These are phyloP conservation scores for Ophiostoma sp. DNA, from an alignment of 2,329 filamentous ascomycete genomes.

Conservation along the genomic window DNA sequence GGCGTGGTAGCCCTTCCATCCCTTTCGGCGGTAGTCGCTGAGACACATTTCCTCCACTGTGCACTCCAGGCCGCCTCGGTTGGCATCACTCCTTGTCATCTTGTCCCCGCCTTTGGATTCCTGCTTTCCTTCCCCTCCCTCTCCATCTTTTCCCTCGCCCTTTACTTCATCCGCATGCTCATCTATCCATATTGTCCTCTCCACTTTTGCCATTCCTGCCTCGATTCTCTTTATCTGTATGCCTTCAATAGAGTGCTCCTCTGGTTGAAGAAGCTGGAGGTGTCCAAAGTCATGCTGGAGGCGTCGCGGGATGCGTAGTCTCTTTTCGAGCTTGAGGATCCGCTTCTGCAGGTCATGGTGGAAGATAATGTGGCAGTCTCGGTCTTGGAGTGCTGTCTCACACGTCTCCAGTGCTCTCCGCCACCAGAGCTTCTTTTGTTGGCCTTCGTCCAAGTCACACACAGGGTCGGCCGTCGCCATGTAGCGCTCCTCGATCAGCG, in stretches of 20 bases:
- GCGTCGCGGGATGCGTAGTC: slow-evolving; percentile 73
- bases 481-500: slow-evolving; percentile 90
- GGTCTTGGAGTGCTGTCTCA: slow-evolving; percentile 79
- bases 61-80: slow-evolving; percentile 50
- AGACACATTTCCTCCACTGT: slow-evolving; percentile 93
- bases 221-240: slow-evolving; percentile 63
- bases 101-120: not conserved
- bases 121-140: not conserved
- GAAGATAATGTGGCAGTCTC: slow-evolving; percentile 82
- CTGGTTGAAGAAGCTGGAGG: slow-evolving; percentile 68
- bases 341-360: slow-evolving; percentile 94
- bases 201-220: slow-evolving; percentile 32
- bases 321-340: slow-evolving; percentile 82
- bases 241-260: slow-evolving; percentile 70
- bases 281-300: slow-evolving; percentile 91
- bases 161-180: slow-evolving; percentile 30
- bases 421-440: slow-evolving; percentile 78
- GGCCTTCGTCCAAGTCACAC: slow-evolving; percentile 34
- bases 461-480: slow-evolving; percentile 59
- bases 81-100: slow-evolving; percentile 7
- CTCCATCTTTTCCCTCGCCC: slow-evolving; percentile 31
- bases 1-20: slow-evolving; percentile 92
- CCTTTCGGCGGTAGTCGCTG: slow-evolving; percentile 71
- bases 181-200: slow-evolving; percentile 85
- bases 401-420: slow-evolving; percentile 71